Evolutionary conservation across 1,284 basidiomycete species (phyloP), one percentile per base, ranked within the genome.

Genomic region (Tilletia caries): DNA sequence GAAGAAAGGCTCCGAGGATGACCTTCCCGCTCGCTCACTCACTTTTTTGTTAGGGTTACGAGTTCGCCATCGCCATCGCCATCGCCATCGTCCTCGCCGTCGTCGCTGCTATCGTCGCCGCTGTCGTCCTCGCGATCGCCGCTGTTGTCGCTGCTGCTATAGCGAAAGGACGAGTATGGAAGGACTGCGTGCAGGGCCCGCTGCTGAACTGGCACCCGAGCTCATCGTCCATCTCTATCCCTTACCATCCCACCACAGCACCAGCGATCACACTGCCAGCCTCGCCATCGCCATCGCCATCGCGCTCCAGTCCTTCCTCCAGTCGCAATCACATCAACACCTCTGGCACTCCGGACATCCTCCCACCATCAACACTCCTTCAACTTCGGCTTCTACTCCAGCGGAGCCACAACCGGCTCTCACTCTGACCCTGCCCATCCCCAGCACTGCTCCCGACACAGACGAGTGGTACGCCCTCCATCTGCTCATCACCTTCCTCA

Each of bases 391-490:
- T n/a, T 18, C 20, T 20, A 44, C 43, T 5, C 25, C 46, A 20
- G 46, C 52, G 29, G 20, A n/a, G 23, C 6, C 54, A 27, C 13
- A 25, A 33, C 33, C 58, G 13, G 1, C 20, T 4, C 58, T 62
- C 32, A 62, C 58, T 4, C 58, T 62, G 29, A 29, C 29, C 15
- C 58, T 62, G 13, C 6, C 27, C 10, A 62, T 29, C 10, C 58
- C 58, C 10, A 29, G 18, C 18, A 6, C 33, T 12, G 32, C 58
- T 2, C 58, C 58, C 32, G 58, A 62, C 29, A 62, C 27, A 18
- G 58, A 62, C 29, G 58, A 62, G 23, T 62, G 58, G 58, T 62
- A 33, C 58, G 27, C 58, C 4, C 58, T 62, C 32, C 58, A 62
- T 29, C 58, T 62, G 10, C 10, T 62, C 58, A 34, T 62, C 58